phyloP scores from a whole-genome alignment of 495 filamentous ascomycete species.

The Lichina pygmaea region DNA sequence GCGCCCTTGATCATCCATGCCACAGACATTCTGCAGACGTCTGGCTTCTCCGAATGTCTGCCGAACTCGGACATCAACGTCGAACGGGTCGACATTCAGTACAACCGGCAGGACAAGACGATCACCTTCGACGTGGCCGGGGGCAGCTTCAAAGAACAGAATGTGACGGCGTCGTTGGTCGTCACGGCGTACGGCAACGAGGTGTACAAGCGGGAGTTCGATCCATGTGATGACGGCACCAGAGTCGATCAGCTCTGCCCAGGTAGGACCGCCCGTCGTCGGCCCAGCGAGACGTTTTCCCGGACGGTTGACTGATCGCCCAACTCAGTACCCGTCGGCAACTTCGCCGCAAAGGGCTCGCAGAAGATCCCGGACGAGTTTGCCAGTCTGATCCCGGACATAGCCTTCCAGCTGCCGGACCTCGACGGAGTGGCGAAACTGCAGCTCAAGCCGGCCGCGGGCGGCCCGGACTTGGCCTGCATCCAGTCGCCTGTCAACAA shows the following conservation, averaged over 20 bases:
- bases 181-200: constrained; percentile 70
- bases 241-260: constrained; percentile 57
- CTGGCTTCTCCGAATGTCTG: constrained; percentile 53
- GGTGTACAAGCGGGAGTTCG: constrained; percentile 55
- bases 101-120: constrained; percentile 40
- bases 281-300: neutral
- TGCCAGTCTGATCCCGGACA: constrained; percentile 52
- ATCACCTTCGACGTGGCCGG: constrained; percentile 69
- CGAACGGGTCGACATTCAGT: constrained; percentile 47
- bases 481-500: constrained; percentile 61
- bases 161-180: constrained; percentile 52
- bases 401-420: constrained; percentile 80
- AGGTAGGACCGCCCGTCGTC: constrained; percentile 20
- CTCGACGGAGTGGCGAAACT: constrained; percentile 69
- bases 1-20: constrained; percentile 20
- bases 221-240: constrained; percentile 44
- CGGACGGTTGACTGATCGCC: constrained; percentile 9
- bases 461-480: constrained; percentile 45
- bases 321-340: constrained; percentile 36
- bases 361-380: constrained; percentile 42
- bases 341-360: constrained; percentile 42
- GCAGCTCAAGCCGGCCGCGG: constrained; percentile 34
- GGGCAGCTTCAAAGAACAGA: constrained; percentile 41
- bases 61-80: constrained; percentile 39
- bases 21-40: constrained; percentile 50